Conservation (phyloP, 768 basidiomycete species). For the Lanmaoa pseudosensibilis region DNA sequence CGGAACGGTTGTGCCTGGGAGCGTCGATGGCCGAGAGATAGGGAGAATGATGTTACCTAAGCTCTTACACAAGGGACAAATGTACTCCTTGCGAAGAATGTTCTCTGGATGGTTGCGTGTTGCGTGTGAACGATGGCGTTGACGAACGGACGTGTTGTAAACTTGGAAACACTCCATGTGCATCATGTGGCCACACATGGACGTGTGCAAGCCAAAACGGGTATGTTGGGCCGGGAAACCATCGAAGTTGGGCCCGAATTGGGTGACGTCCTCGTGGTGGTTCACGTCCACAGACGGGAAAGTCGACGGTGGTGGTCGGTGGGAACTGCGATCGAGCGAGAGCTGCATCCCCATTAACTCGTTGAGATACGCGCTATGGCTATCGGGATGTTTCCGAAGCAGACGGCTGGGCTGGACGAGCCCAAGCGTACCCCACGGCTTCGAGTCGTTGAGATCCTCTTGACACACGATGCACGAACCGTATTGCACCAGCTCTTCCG, state of each 20-base stretch:
- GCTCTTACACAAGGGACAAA: slow-evolving; percentile 96
- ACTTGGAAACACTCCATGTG: slow-evolving; percentile 92
- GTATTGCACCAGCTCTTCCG: slow-evolving; percentile 54
- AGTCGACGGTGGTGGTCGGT: slow-evolving; percentile 31
- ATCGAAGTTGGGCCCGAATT: slow-evolving; percentile 65
- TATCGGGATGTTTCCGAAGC: slow-evolving; percentile 75
- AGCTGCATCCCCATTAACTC: slow-evolving; percentile 65
- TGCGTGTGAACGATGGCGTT: slow-evolving; percentile 84
- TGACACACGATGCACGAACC: slow-evolving; percentile 99
- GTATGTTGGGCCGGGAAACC: slow-evolving; percentile 71
- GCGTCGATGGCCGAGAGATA: slow-evolving; percentile 53
- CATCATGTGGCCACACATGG: slow-evolving; percentile 96
- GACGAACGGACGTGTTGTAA: slow-evolving; percentile 83
- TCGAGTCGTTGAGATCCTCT: slow-evolving; percentile 75
- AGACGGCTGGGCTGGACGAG: slow-evolving; percentile 86
- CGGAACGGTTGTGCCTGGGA: slow-evolving; percentile 48
- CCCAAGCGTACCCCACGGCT: slow-evolving; percentile 83
- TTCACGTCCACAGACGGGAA: slow-evolving; percentile 33
- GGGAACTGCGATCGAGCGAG: slow-evolving; percentile 60
- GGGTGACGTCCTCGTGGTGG: slow-evolving; percentile 28
- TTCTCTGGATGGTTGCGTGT: slow-evolving; percentile 94
- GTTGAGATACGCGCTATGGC: slow-evolving; percentile 57
- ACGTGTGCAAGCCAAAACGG: slow-evolving; percentile 82
- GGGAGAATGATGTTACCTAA: slow-evolving; percentile 94
- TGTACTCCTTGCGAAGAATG: slow-evolving; percentile 90